phyloP scores from a whole-genome alignment of 2,329 filamentous ascomycete genomes.

The Tolypocladium paradoxum region DNA sequence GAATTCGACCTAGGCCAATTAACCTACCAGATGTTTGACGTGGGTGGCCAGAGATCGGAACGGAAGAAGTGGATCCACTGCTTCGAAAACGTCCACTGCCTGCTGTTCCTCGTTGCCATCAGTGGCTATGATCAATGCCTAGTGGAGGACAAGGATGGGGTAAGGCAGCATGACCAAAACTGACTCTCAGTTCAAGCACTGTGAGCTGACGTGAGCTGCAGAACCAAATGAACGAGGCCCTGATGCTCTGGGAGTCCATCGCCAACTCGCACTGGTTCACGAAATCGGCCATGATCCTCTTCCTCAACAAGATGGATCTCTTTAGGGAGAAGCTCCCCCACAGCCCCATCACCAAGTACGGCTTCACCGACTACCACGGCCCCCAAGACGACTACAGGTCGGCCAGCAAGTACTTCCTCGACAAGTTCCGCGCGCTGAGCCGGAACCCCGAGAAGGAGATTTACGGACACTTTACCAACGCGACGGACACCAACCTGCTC shows the following conservation, averaged over 20 bases:
- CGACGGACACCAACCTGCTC: conserved; percentile 60
- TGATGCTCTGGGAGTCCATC: conserved; percentile 79
- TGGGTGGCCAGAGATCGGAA: conserved; percentile 89
- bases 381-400: conserved; percentile 82
- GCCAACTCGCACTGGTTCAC: conserved; percentile 87
- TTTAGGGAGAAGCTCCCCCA: conserved; percentile 78
- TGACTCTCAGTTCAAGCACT: neutral
- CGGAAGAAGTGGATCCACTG: conserved; percentile 99
- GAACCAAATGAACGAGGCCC: conserved; percentile 83
- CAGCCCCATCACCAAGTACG: conserved; percentile 75
- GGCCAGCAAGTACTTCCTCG: conserved; percentile 97
- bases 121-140: conserved; percentile 94
- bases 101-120: conserved; percentile 92
- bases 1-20: conserved; percentile 91
- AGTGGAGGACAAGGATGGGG: conserved; percentile 89
- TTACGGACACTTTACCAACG: conserved; percentile 98
- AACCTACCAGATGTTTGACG: conserved; percentile 95
- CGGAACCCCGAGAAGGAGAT: conserved; percentile 99
- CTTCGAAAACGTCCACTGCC: conserved; percentile 95
- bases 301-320: conserved; percentile 83
- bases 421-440: conserved; percentile 95
- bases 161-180: neutral
- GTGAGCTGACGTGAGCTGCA: neutral
- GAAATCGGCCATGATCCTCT: conserved; percentile 79
- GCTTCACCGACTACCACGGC: conserved; percentile 80